phyloP scores from a whole-genome alignment of 495 filamentous ascomycete genomes.

The Chaetomium fimeti region DNA sequence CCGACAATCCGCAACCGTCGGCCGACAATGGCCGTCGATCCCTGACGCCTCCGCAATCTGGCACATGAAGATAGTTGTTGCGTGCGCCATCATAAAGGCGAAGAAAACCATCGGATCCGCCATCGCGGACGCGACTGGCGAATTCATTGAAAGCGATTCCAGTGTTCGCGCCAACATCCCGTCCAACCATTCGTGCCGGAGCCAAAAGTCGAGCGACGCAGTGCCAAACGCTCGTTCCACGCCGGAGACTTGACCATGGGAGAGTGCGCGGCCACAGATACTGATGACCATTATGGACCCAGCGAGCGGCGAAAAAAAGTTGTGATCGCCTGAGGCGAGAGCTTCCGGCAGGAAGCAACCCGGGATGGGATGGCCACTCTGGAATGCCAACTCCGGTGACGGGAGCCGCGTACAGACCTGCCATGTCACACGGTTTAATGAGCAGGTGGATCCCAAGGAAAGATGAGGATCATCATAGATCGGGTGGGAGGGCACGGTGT shows the following conservation, averaged over 20 bases:
- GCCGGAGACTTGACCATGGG: conserved; percentile 43
- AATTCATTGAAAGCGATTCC: conserved; percentile 35
- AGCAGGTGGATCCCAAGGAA: background rate
- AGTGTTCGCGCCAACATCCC: conserved; percentile 42
- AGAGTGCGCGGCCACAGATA: conserved; percentile 48
- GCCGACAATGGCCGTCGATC: conserved; percentile 27
- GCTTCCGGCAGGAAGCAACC: conserved; percentile 48
- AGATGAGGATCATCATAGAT: conserved; percentile 17
- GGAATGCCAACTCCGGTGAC: conserved; percentile 51
- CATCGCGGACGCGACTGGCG: conserved; percentile 37
- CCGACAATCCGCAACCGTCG: conserved; percentile 35
- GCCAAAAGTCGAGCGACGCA: conserved; percentile 42
- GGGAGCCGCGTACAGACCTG: conserved; percentile 49
- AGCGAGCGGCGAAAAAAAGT: conserved; percentile 43
- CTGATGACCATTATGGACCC: conserved; percentile 51
- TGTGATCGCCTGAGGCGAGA: conserved; percentile 39
- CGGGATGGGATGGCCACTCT: conserved; percentile 46
- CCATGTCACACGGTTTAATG: conserved; percentile 19
- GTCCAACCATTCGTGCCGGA: conserved; percentile 51
- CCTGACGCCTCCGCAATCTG: conserved; percentile 33
- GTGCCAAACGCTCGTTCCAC: conserved; percentile 28
- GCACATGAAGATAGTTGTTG: conserved; percentile 45
- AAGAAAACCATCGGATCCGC: conserved; percentile 50
- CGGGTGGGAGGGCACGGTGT: background rate
- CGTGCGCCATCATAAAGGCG: conserved; percentile 46